These are phyloP conservation scores for Durotheca rogersii DNA, from an alignment of 495 filamentous ascomycete species.

Conservation along the genomic window DNA sequence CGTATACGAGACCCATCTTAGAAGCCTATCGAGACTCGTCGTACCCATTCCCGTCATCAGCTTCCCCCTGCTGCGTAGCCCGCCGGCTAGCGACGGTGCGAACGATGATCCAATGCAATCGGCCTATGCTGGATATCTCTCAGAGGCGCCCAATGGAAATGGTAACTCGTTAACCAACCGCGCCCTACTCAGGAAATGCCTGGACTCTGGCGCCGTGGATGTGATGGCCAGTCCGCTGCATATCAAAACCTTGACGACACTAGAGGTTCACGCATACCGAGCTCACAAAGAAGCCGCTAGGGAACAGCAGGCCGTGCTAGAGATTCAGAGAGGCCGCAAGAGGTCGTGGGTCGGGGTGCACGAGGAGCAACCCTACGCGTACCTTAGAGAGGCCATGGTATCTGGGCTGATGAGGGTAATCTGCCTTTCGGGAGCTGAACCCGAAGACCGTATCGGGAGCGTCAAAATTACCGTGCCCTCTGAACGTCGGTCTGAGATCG, in stretches of 20 bases:
- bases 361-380: constrained; percentile 83
- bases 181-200: constrained; percentile 58
- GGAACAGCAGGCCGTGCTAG: constrained; percentile 66
- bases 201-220: constrained; percentile 84
- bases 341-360: constrained; percentile 91
- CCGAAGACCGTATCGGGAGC: constrained; percentile 42
- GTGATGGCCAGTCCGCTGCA: constrained; percentile 77
- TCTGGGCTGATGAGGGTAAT: constrained; percentile 90
- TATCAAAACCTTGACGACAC: constrained; percentile 64
- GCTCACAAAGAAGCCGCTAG: constrained; percentile 68
- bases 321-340: constrained; percentile 69
- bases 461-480: constrained; percentile 51
- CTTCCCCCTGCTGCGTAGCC: constrained; percentile 31
- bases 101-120: constrained; percentile 36
- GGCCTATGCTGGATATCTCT: constrained; percentile 17
- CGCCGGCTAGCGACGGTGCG: constrained; percentile 32
- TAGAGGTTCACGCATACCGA: constrained; percentile 81
- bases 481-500: constrained; percentile 62
- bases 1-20: constrained; percentile 66
- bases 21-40: constrained; percentile 70
- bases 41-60: constrained; percentile 69
- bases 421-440: constrained; percentile 64
- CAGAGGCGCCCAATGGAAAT: constrained; percentile 19
- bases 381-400: constrained; percentile 83
- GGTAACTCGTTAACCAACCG: constrained; percentile 43